phyloP scores from a whole-genome alignment of 805 yeast species.

The Starmerella floris region DNA sequence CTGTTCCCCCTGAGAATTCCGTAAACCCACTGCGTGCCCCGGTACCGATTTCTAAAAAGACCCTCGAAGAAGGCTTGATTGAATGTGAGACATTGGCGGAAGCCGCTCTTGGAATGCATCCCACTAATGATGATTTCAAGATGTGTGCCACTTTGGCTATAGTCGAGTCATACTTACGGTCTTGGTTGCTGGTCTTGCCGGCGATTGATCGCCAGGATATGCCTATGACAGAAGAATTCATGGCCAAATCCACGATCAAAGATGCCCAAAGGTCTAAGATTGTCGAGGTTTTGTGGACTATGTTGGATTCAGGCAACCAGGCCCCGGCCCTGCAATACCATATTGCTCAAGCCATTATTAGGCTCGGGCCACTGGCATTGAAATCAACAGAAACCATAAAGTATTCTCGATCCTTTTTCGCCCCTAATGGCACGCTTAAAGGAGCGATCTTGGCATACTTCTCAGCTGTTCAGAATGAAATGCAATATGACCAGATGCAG shows the following conservation, averaged over 20 bases:
- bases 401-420: constrained; percentile 5
- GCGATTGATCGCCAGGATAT: neutral
- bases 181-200: constrained; percentile 5
- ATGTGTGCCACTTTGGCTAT: neutral
- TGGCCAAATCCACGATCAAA: neutral
- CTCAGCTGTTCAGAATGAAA: constrained; percentile 1
- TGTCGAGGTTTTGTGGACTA: constrained; percentile 6
- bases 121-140: neutral
- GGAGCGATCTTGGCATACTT: constrained; percentile 19
- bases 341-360: constrained; percentile 12
- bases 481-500: constrained; percentile 16
- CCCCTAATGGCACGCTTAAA: constrained; percentile 1
- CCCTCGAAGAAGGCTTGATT: neutral
- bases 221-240: neutral
- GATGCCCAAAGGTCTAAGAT: neutral
- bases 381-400: neutral
- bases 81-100: neutral
- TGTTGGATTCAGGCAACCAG: neutral
- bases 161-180: neutral
- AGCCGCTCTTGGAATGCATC: neutral
- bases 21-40: constrained; percentile 7
- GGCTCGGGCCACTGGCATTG: neutral
- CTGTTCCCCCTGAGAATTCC: constrained; percentile 1
- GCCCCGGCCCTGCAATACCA: constrained; percentile 13
- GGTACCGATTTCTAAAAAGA: neutral